phyloP scores from a whole-genome alignment of 176 grass and related monocot genomes.

The Secale cereale region DNA sequence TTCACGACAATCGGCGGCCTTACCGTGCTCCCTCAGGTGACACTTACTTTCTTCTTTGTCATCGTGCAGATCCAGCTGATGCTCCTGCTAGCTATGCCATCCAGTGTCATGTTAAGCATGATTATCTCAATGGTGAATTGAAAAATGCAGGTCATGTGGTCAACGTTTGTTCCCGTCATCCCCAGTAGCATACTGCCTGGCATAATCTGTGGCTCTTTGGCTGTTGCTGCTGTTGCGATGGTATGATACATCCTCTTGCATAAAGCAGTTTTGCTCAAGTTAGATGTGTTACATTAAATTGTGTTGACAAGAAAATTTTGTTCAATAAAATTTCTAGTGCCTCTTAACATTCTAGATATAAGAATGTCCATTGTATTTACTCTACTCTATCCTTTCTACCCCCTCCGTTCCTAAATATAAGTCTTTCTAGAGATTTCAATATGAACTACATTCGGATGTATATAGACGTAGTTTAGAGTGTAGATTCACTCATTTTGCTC shows the following conservation, averaged over 20 bases:
- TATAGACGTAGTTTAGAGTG: no score
- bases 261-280: constrained; percentile 6
- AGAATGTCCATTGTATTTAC: neutral
- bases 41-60: neutral
- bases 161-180: constrained; percentile 89
- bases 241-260: constrained; percentile 35
- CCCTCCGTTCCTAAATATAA: no score
- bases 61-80: constrained; percentile 1
- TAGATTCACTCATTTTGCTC: no score
- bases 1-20: constrained; percentile 83
- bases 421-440: no score
- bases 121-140: neutral
- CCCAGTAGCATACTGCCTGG: constrained; percentile 86
- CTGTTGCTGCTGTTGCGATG: constrained; percentile 62
- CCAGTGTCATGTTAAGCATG: neutral
- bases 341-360: neutral
- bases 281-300: no score
- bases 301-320: constrained; percentile 2
- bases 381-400: neutral
- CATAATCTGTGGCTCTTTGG: constrained; percentile 53
- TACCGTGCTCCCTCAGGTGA: constrained; percentile 88
- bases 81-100: neutral
- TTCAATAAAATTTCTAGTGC: neutral
- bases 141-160: constrained; percentile 89
- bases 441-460: no score